Evolutionary conservation across 2,329 filamentous ascomycete genomes (phyloP), one percentile per base, ranked within the genome.

Genomic region (Colletotrichum musicola): DNA sequence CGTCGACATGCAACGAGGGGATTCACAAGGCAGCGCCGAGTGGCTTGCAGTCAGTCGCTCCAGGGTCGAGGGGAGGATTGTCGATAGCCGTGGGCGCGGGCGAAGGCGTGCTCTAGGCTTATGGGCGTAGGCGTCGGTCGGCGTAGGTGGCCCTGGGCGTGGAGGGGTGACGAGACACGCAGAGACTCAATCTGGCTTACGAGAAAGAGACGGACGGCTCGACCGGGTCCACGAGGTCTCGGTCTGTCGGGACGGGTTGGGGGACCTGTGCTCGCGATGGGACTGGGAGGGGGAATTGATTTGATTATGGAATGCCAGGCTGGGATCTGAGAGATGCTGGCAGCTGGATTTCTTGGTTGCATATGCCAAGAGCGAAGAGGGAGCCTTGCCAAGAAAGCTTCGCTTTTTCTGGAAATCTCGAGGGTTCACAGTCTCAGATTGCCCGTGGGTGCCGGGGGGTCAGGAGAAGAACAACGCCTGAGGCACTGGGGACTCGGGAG

Each of bases 331-430:
- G 62, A 66, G 66, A 70, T 69, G 67, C 69, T 71, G 67, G 69
- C 64, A 63, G 60, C 60, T 42, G 60, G 56, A 62, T 59, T 66
- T 67, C 70, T 69, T 69, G 65, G 69, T 67, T 72, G 71, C 71
- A 72, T 71, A 70, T 72, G 71, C 71, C 71, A 72, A 72, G 71
- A 70, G 56, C 55, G 56, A 71, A 60, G 65, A 70, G 71, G 60
- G 62, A 70, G 66, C 62, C 71, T 67, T 70, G 71, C 71, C 71
- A 72, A 72, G 71, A 71, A 71, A 71, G 69, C 69, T 71, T 72
- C 69, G 69, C 66, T 63, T 62, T 71, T 71, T 66, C 67, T 69
- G 63, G 63, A 69, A 65, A 69, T 67, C 56, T 66, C 51, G 67
- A 69, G 67, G 67, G 56, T 62, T 68, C 67, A 66, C 67, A 68